A percentile compares a stretch with the other conserved stretches of the same genome.
Conservation (phyloP, 2,329 filamentous ascomycete genomes). For the Talaromyces pinophilus region DNA sequence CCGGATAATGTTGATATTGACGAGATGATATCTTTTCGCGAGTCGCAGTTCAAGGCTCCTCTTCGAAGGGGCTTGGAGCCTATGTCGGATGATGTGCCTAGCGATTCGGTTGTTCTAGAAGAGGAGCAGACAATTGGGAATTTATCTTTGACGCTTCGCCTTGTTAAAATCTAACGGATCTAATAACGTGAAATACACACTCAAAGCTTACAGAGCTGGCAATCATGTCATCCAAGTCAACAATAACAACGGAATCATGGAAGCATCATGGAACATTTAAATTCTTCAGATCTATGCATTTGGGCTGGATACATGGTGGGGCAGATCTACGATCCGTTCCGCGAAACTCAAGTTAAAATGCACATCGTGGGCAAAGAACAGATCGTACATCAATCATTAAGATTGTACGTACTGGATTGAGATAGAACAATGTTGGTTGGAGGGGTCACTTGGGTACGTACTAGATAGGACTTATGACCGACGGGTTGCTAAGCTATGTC, state of each 20-base stretch:
- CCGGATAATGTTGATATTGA: background rate
- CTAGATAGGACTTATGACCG: background rate
- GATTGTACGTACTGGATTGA: background rate
- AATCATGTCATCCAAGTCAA: background rate
- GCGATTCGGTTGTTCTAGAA: background rate
- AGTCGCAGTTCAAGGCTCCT: background rate
- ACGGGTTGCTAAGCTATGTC: background rate
- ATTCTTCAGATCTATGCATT: background rate
- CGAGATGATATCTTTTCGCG: background rate
- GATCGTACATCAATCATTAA: background rate
- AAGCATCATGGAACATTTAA: background rate
- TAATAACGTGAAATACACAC: background rate
- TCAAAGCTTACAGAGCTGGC: background rate
- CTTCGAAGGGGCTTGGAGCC: background rate
- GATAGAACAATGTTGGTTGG: background rate
- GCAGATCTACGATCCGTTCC: constrained; percentile 1
- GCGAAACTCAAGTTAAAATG: background rate
- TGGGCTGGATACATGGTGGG: background rate
- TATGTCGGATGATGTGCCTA: background rate
- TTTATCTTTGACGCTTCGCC: background rate
- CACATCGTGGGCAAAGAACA: background rate
- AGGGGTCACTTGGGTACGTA: background rate
- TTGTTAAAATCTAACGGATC: background rate
- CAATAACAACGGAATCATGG: background rate
- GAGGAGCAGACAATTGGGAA: background rate